phyloP scores from a whole-genome alignment of 78 protist genomes.

The Planoprotostelium fungivorum region DNA sequence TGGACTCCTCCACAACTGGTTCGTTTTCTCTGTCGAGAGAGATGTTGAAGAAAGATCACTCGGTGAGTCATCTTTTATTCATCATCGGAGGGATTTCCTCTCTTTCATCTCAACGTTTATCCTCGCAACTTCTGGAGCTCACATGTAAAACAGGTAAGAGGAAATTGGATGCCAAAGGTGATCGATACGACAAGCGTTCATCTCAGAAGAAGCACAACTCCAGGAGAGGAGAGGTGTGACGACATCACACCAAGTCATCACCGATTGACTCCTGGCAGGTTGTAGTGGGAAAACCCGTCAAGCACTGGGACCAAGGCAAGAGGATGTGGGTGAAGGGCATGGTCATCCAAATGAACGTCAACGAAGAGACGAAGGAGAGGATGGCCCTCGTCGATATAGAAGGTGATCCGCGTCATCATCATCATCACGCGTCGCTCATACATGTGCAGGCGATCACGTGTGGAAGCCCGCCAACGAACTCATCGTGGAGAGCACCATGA shows the following conservation, averaged over 20 bases:
- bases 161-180: background rate
- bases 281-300: background rate
- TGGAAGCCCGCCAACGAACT: background rate
- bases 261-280: no score
- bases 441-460: background rate
- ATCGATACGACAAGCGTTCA: no score
- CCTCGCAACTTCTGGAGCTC: no score
- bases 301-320: background rate
- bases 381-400: background rate
- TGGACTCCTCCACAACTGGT: background rate
- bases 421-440: background rate
- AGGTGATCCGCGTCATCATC: background rate
- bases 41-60: background rate
- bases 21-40: background rate
- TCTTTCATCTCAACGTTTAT: no score
- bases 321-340: background rate
- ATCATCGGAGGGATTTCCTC: background rate
- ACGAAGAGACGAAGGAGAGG: background rate
- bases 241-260: no score
- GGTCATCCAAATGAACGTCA: background rate
- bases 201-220: no score
- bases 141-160: no score
- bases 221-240: no score
- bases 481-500: background rate
- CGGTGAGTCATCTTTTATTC: background rate